Base-by-base conservation (phyloP, 768 basidiomycete species). In the Pulveroboletus sp. region DNA sequence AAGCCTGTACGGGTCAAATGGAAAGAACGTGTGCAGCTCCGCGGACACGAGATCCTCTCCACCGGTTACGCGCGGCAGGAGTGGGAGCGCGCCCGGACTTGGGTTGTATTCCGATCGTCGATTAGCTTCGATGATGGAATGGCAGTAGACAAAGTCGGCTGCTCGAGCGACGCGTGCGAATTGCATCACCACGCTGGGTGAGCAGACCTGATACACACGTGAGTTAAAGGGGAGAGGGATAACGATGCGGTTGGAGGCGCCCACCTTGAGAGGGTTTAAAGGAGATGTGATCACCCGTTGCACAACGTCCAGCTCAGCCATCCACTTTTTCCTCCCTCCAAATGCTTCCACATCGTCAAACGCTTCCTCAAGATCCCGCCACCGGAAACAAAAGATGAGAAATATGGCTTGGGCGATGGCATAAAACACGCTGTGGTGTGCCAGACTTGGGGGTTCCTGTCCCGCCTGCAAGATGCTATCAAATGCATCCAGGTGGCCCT, bases 341-440 rank as follows among this genome's bases (percentile, higher is more conserved):
- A 76, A 80, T 20, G 75, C 77, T 20, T 74, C 78, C 20, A 72
- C 75, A 6, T 84, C 86, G 13, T 80, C 75, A n/a, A 71, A 72
- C 19, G 77, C 78, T 42, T 82, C 80, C 35, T 81, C 65, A 31
- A 98, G 70, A 55, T 98, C 97, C 51, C 90, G 73, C 95, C 95
- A 98, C 11, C 97, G 76, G 70, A 98, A 99, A 67, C 97, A 98
- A 67, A 99, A 99, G 54, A 99, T 92, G 54, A 98, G 77, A 64
- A 99, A 94, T 10, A 94, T 81, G 0, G 94, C 86, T 62, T 98
- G 97, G 0, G 84, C 72, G 27, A 95, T 87, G 2, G 94, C 93
- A 64, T 97, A 97, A 64, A 97, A 97, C 17, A 95, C 79, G 23
- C 78, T 80, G 57, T 87, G 72, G n/a, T 75, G 71, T 6, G 68